Conservation (phyloP, 345 rosid genomes). For the Lepidium sativum region DNA sequence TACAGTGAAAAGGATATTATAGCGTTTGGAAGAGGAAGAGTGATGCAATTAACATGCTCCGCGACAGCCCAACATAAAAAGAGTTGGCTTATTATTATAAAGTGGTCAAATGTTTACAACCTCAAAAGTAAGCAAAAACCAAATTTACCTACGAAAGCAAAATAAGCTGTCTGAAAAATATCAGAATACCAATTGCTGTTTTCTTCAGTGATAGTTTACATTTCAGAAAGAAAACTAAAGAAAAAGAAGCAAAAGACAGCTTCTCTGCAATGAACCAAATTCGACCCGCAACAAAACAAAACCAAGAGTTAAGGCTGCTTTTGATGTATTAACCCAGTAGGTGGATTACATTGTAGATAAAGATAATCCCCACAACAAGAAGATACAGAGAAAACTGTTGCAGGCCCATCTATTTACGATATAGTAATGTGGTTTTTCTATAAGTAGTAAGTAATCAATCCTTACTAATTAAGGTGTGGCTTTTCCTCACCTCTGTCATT, state of each 20-base stretch:
- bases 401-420: background rate
- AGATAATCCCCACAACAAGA: background rate
- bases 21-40: background rate
- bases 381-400: background rate
- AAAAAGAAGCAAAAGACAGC: background rate
- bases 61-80: background rate
- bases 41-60: background rate
- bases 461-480: background rate
- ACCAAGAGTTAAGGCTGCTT: background rate
- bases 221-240: background rate
- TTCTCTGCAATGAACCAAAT: background rate
- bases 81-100: background rate
- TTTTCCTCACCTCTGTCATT: conserved; percentile 19
- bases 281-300: background rate
- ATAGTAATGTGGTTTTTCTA: background rate
- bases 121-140: background rate
- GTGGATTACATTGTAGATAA: background rate
- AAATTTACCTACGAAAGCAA: background rate
- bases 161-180: background rate
- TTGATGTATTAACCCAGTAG: background rate
- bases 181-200: background rate
- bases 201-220: background rate
- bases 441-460: background rate
- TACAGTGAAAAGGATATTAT: background rate
- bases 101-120: background rate